These are phyloP conservation scores for Beauveria caledonica DNA, from an alignment of 2,329 filamentous ascomycete genomes.

Conservation along the genomic window DNA sequence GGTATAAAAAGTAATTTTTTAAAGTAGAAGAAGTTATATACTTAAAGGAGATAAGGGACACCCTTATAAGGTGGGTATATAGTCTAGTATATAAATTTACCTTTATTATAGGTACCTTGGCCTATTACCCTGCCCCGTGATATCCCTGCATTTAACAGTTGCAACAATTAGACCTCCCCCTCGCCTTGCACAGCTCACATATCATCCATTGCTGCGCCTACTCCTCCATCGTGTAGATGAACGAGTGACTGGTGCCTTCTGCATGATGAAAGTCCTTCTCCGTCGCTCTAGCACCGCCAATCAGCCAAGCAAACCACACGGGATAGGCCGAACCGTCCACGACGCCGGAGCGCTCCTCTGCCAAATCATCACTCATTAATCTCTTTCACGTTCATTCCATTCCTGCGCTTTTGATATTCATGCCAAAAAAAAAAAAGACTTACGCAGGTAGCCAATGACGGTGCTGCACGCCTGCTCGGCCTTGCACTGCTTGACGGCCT, in stretches of 20 bases:
- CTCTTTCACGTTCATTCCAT: not conserved
- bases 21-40: too few relatives aligned
- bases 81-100: too few relatives aligned
- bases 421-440: not conserved
- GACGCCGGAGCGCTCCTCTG: not conserved
- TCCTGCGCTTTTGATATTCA: too few relatives aligned
- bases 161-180: too few relatives aligned
- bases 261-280: conserved; percentile 1
- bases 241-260: not conserved
- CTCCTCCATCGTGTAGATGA: conserved; percentile 4
- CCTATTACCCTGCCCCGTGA: too few relatives aligned
- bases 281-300: not conserved
- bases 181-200: too few relatives aligned
- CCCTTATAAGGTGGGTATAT: too few relatives aligned
- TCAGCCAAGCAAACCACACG: conserved; percentile 4
- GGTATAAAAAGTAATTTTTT: too few relatives aligned
- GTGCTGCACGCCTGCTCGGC: conserved; percentile 6
- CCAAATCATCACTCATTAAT: too few relatives aligned
- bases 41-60: too few relatives aligned
- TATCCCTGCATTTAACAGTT: too few relatives aligned
- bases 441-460: conserved; percentile 6
- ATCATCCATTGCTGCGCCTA: not conserved
- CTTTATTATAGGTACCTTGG: too few relatives aligned
- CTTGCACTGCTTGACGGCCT: conserved; percentile 5
- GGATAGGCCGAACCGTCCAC: not conserved